A percentile compares a stretch with the other conserved stretches of the same genome.
These are phyloP conservation scores for Aureobasidium pullulans DNA, from an alignment of 2,329 filamentous ascomycete species.

Conservation along the genomic window DNA sequence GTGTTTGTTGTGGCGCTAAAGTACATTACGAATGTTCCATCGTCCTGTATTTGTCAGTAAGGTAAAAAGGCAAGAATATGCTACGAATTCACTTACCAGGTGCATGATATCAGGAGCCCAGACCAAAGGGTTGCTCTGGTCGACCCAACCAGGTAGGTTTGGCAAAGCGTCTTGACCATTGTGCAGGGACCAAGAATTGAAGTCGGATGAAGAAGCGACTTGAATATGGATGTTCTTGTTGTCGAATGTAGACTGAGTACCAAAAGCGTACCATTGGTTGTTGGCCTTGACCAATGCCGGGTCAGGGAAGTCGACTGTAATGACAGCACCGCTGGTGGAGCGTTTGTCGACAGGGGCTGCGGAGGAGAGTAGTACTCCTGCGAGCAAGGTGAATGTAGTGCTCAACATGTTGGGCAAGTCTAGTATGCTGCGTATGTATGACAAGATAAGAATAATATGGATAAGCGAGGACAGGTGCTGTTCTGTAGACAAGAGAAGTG, in stretches of 20 bases:
- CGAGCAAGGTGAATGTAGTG: slow-evolving; percentile 6
- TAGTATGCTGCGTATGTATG: background rate
- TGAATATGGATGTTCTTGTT: slow-evolving; percentile 26
- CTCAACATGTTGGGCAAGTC: background rate
- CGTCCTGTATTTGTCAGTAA: slow-evolving; percentile 11
- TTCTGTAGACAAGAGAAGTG: background rate
- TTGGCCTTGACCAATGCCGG: slow-evolving; percentile 27
- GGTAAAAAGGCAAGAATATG: background rate
- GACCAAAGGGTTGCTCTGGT: slow-evolving; percentile 19
- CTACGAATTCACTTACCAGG: slow-evolving; percentile 13
- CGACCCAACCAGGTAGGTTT: slow-evolving; percentile 25
- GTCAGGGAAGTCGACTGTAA: slow-evolving; percentile 21
- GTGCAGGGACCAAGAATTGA: slow-evolving; percentile 24
- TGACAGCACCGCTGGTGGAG: slow-evolving; percentile 10
- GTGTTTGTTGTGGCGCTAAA: slow-evolving; percentile 22
- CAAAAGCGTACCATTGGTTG: slow-evolving; percentile 34
- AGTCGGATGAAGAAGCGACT: slow-evolving; percentile 29
- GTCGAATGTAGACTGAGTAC: slow-evolving; percentile 21
- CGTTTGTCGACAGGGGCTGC: slow-evolving; percentile 7
- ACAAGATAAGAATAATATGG: background rate
- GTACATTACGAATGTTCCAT: slow-evolving; percentile 25
- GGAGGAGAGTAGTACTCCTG: slow-evolving; percentile 6
- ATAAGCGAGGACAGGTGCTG: background rate
- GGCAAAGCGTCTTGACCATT: slow-evolving; percentile 26
- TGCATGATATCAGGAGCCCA: slow-evolving; percentile 31